Conservation (phyloP, 352 stramenopile species). For the Phytopythium litorale region DNA sequence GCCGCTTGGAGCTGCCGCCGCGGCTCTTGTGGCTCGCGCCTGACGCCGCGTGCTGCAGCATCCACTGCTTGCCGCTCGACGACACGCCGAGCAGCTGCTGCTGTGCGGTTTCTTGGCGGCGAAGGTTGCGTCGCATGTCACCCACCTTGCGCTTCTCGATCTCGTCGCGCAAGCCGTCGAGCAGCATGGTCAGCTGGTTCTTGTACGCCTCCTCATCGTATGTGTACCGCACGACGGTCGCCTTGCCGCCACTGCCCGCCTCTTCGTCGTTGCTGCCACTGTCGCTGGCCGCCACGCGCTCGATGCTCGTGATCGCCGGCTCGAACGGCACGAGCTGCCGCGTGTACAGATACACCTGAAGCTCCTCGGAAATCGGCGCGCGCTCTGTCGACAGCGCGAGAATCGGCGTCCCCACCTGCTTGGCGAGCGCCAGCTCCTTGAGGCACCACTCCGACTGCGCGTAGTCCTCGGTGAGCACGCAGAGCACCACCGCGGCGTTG, state of each 20-base stretch:
- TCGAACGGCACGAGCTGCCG: constrained; percentile 81
- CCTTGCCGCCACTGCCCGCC: background rate
- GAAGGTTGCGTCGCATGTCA: constrained; percentile 52
- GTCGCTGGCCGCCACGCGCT: constrained; percentile 35
- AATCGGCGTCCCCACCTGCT: constrained; percentile 77
- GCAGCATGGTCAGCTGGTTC: constrained; percentile 57
- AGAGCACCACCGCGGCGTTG: constrained; percentile 54
- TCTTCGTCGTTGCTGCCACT: constrained; percentile 4
- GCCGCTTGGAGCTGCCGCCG: constrained; percentile 18
- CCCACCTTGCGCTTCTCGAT: constrained; percentile 81
- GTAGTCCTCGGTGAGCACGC: constrained; percentile 61
- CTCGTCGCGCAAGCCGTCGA: constrained; percentile 77
- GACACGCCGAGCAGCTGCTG: constrained; percentile 11
- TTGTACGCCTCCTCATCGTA: constrained; percentile 75
- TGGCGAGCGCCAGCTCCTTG: constrained; percentile 57
- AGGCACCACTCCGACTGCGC: constrained; percentile 56
- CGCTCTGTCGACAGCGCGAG: constrained; percentile 75
- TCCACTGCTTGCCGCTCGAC: constrained; percentile 12
- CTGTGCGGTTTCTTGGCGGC: constrained; percentile 30
- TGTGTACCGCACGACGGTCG: constrained; percentile 29
- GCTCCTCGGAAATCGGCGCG: constrained; percentile 68
- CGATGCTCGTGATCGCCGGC: constrained; percentile 45
- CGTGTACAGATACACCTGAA: constrained; percentile 85
- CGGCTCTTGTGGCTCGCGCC: background rate
- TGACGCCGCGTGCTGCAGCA: constrained; percentile 21